Evolutionary conservation across 176 grass and related monocot species (phyloP).

Genomic region (Aegilops tauschii): DNA sequence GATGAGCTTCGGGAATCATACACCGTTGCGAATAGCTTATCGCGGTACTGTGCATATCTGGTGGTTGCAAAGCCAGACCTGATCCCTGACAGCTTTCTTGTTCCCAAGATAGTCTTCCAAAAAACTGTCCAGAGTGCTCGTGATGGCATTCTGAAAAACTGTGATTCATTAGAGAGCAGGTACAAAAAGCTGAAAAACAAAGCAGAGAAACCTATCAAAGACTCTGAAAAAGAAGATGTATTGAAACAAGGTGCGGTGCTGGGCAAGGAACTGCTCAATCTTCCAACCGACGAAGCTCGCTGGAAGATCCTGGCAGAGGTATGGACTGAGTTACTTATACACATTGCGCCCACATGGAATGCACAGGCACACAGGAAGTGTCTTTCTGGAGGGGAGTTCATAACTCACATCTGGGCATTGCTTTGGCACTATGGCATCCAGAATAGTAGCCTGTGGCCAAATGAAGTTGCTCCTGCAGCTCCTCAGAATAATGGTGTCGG

Average conservation of each 20-base stretch:
- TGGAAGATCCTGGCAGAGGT: slow-evolving; percentile 32
- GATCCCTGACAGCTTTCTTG: slow-evolving; percentile 23
- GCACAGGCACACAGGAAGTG: slow-evolving; percentile 8
- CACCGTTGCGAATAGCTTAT: slow-evolving; percentile 28
- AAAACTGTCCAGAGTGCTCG: neutral
- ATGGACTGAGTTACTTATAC: slow-evolving; percentile 30
- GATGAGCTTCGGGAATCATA: neutral
- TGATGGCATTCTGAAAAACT: neutral
- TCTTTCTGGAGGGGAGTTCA: neutral
- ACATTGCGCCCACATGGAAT: slow-evolving; percentile 33
- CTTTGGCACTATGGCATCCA: slow-evolving; percentile 31
- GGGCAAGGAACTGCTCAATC: neutral
- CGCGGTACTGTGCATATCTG: slow-evolving; percentile 43
- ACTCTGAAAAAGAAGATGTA: neutral
- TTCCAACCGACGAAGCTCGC: neutral
- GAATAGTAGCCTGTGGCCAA: slow-evolving; percentile 1
- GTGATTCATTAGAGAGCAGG: neutral
- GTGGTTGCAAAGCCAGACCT: slow-evolving; percentile 33
- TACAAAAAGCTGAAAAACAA: neutral
- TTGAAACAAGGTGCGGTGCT: slow-evolving; percentile 15
- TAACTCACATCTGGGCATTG: slow-evolving; percentile 33
- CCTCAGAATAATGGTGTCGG: too few relatives aligned
- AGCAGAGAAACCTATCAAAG: neutral
- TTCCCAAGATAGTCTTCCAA: neutral
- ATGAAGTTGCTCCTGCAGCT: neutral